phyloP scores from a whole-genome alignment of 495 filamentous ascomycete species.

The Penicillium pancosmium region DNA sequence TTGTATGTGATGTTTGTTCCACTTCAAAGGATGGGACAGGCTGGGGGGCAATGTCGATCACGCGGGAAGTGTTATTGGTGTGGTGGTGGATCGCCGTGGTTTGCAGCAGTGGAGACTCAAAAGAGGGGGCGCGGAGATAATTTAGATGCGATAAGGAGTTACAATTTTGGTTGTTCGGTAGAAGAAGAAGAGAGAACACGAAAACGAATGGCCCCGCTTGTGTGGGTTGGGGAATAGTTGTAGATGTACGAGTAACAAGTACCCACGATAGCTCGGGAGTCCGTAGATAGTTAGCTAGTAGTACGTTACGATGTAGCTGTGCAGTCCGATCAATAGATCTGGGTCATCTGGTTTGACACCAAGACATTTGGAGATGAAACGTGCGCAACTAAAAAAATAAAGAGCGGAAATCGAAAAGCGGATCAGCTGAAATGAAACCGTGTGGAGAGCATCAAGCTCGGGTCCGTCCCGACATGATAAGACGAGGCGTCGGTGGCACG shows the following conservation, averaged over 20 bases:
- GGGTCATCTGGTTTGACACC: not conserved
- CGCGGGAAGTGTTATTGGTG: conserved; percentile 29
- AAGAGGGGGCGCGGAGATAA: not conserved
- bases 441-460: not conserved
- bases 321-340: not conserved
- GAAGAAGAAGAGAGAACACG: too few relatives aligned
- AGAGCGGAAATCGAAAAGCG: not conserved
- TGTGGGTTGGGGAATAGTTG: too few relatives aligned
- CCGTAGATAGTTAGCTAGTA: too few relatives aligned
- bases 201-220: too few relatives aligned
- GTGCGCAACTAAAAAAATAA: not conserved
- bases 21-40: not conserved
- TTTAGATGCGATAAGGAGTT: not conserved
- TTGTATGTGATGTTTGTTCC: not conserved
- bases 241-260: too few relatives aligned
- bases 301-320: too few relatives aligned
- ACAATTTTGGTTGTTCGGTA: not conserved
- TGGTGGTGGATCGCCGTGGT: conserved; percentile 34
- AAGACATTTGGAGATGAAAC: conserved; percentile 4
- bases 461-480: conserved; percentile 1
- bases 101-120: conserved; percentile 17
- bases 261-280: too few relatives aligned
- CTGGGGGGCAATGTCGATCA: conserved; percentile 39
- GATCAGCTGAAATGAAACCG: conserved; percentile 5
- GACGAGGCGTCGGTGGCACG: conserved; percentile 5